A percentile compares a stretch with the other conserved stretches of the same genome.
These are phyloP conservation scores for Ceratopteris richardii DNA, from an alignment of 75 land plant genomes.

Conservation along the genomic window DNA sequence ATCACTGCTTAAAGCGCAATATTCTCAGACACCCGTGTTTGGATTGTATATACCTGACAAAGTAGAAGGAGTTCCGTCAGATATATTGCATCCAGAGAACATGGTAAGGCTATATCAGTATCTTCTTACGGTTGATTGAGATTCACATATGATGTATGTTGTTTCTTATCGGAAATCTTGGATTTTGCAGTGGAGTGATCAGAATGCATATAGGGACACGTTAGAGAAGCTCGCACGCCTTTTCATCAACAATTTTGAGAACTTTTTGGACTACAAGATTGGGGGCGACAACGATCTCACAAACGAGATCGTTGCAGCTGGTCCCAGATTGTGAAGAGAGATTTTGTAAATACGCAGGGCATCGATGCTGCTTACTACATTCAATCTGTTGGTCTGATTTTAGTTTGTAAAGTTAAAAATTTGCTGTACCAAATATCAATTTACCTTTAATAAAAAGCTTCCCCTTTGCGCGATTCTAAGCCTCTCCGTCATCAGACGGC, in stretches of 20 bases:
- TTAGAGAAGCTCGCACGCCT: constrained; percentile 61
- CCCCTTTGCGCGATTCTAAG: no score
- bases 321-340: constrained; percentile 49
- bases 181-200: constrained; percentile 78
- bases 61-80: constrained; percentile 78
- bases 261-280: constrained; percentile 48
- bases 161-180: no score
- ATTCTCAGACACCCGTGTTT: constrained; percentile 61
- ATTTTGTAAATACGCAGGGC: no score
- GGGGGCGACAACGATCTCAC: constrained; percentile 56
- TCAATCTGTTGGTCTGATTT: no score
- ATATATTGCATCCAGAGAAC: constrained; percentile 71
- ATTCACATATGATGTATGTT: no score
- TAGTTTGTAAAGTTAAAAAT: no score
- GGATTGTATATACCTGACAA: constrained; percentile 74
- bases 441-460: no score
- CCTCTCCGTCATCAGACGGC: no score
- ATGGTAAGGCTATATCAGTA: constrained; percentile 42
- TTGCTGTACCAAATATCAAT: no score
- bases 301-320: constrained; percentile 70
- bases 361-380: no score
- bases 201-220: constrained; percentile 45
- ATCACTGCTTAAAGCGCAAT: constrained; percentile 58
- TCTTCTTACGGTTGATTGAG: no score
- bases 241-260: constrained; percentile 76